Evolutionary conservation across 1,139 yeast genomes (phyloP).

Genomic region (Taphrina communis): DNA sequence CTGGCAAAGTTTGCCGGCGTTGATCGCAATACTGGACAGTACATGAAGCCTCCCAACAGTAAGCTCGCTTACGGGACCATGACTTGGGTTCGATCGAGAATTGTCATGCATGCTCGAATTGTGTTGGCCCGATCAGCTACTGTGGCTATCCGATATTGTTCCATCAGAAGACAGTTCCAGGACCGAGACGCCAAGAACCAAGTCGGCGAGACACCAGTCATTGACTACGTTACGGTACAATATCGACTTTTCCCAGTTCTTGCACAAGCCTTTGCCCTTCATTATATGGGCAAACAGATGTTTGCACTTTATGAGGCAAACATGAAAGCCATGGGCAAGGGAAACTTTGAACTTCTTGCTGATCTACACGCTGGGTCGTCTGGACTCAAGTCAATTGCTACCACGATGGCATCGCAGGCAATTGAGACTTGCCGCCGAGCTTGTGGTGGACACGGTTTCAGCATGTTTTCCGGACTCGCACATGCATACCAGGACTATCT

Average conservation of each 20-base stretch:
- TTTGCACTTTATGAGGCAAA: slow-evolving; percentile 35
- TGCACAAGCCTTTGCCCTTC: slow-evolving; percentile 42
- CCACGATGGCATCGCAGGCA: slow-evolving; percentile 39
- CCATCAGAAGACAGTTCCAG: slow-evolving; percentile 82
- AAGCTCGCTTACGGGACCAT: slow-evolving; percentile 87
- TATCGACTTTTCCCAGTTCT: slow-evolving; percentile 40
- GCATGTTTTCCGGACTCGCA: slow-evolving; percentile 42
- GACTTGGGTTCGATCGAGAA: slow-evolving; percentile 83
- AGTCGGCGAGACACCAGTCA: slow-evolving; percentile 40
- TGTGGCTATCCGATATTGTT: slow-evolving; percentile 85
- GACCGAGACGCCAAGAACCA: slow-evolving; percentile 36
- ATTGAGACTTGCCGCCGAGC: slow-evolving; percentile 41
- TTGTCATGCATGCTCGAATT: slow-evolving; percentile 85
- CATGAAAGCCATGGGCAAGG: slow-evolving; percentile 33
- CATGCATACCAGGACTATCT: slow-evolving; percentile 40
- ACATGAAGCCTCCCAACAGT: slow-evolving; percentile 73
- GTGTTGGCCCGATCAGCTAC: slow-evolving; percentile 79
- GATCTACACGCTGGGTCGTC: slow-evolving; percentile 41
- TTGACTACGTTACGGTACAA: slow-evolving; percentile 36
- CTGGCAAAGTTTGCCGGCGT: slow-evolving; percentile 80
- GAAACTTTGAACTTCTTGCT: slow-evolving; percentile 41
- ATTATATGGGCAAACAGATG: slow-evolving; percentile 39
- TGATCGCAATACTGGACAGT: slow-evolving; percentile 66
- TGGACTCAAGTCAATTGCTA: slow-evolving; percentile 39
- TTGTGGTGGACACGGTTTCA: slow-evolving; percentile 42